Evolutionary conservation across 805 yeast species (phyloP).

Genomic region (Wickerhamiella dianesei): DNA sequence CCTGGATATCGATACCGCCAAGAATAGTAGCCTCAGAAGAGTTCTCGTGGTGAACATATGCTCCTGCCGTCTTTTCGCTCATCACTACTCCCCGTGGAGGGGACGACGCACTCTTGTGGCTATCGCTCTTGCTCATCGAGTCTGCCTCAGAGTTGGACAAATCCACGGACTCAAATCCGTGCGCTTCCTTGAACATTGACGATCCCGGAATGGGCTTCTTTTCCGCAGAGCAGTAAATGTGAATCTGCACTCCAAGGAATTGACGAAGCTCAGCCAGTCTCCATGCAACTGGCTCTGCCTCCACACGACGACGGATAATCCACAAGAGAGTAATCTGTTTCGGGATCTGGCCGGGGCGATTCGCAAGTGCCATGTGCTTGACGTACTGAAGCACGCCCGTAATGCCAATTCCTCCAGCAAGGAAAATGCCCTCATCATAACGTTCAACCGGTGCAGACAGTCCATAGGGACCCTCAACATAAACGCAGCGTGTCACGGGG

Average conservation of each 20-base stretch:
- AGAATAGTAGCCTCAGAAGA: not conserved
- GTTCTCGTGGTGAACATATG: not conserved
- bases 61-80: not conserved
- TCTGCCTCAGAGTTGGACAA: not conserved
- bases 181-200: slow-evolving; percentile 1
- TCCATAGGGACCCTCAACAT: slow-evolving; percentile 55
- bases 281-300: slow-evolving; percentile 21
- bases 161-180: not conserved
- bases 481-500: slow-evolving; percentile 29
- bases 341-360: slow-evolving; percentile 6
- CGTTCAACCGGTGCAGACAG: slow-evolving; percentile 33
- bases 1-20: not conserved
- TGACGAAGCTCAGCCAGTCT: slow-evolving; percentile 11
- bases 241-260: slow-evolving; percentile 11
- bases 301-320: slow-evolving; percentile 21
- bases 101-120: not conserved
- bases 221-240: slow-evolving; percentile 10
- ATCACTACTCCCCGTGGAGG: not conserved
- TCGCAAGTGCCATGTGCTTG: slow-evolving; percentile 17
- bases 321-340: slow-evolving; percentile 20
- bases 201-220: not conserved
- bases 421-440: slow-evolving; percentile 35
- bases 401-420: slow-evolving; percentile 57
- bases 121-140: not conserved
- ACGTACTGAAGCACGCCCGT: slow-evolving; percentile 43